Evolutionary conservation across 345 rosid genomes (phyloP).

Genomic region (Lepidium africanum): DNA sequence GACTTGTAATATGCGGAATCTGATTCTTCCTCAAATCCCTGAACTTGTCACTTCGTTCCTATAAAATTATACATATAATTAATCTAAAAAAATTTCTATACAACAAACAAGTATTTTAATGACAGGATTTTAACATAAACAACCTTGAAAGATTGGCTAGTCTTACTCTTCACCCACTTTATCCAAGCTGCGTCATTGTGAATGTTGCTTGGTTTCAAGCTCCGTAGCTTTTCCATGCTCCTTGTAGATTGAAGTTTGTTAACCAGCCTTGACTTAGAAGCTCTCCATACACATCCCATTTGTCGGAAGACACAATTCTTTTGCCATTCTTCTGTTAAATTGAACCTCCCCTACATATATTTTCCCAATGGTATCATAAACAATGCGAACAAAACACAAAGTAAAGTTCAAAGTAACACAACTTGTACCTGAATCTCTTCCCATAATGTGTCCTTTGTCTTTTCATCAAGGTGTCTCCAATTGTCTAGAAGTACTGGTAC

Average conservation of each 20-base stretch:
- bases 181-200: too few species aligned
- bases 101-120: not conserved
- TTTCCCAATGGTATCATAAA: not conserved
- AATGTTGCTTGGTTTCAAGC: too few species aligned
- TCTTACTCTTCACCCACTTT: not conserved
- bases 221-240: not conserved
- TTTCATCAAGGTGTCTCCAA: too few species aligned
- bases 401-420: not conserved
- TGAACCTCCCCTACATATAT: not conserved
- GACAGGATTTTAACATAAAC: not conserved
- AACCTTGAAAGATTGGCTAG: not conserved
- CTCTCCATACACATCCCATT: not conserved
- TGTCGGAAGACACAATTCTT: not conserved
- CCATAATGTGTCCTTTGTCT: too few species aligned
- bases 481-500: too few species aligned
- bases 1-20: not conserved
- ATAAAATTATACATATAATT: not conserved
- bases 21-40: not conserved
- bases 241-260: not conserved
- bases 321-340: not conserved
- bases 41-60: not conserved
- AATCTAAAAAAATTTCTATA: not conserved
- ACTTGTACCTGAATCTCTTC: not conserved
- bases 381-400: not conserved
- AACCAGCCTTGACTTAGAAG: not conserved